Percentiles rank a stretch among this genome's conserved stretches.
Conservation (phyloP, 129 eudicot species). For the Ambrosia trifida region DNA sequence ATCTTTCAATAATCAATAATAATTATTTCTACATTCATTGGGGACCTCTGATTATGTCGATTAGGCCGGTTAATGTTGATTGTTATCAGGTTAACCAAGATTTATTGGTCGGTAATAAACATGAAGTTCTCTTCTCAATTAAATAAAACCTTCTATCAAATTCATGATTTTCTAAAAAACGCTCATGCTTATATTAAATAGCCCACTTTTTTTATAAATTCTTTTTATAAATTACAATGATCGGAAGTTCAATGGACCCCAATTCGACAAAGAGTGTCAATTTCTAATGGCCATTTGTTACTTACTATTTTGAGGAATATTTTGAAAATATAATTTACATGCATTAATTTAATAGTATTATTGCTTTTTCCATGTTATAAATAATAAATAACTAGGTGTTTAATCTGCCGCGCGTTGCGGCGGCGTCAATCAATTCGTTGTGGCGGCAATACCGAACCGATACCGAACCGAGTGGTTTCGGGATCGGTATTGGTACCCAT, state of each 20-base stretch:
- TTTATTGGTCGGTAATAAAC: not conserved
- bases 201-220: not conserved
- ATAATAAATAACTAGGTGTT: no score
- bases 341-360: not conserved
- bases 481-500: no score
- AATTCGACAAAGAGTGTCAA: not conserved
- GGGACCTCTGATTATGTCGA: not conserved
- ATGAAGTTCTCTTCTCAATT: not conserved
- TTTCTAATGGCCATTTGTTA: not conserved
- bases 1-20: not conserved
- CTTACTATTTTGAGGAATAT: not conserved
- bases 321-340: not conserved
- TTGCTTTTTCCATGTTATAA: not conserved
- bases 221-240: not conserved
- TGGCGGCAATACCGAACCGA: no score
- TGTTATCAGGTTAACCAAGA: not conserved
- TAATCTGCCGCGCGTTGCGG: no score
- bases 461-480: no score
- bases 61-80: not conserved
- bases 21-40: not conserved
- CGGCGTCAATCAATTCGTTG: no score
- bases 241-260: not conserved
- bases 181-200: not conserved
- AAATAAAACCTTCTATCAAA: not conserved
- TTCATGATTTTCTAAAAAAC: not conserved